Evolutionary conservation across 768 basidiomycete genomes (phyloP).

Genomic region (Russula vinacea): DNA sequence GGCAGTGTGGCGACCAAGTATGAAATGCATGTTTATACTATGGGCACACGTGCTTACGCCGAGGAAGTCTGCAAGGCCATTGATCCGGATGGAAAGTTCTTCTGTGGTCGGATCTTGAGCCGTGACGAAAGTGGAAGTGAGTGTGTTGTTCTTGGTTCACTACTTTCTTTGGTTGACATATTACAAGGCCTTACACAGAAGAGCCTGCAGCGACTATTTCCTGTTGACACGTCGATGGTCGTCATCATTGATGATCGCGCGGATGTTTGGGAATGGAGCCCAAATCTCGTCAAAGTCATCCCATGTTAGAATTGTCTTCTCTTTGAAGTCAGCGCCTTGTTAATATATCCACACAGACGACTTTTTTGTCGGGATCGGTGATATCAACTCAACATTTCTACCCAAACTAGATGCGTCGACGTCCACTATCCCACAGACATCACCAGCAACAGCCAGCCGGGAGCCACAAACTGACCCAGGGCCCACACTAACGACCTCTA

Average conservation of each 20-base stretch:
- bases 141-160: slow-evolving; percentile 34
- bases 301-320: slow-evolving; percentile 66
- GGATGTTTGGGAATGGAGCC: slow-evolving; percentile 98
- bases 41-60: slow-evolving; percentile 97
- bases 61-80: slow-evolving; percentile 92
- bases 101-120: slow-evolving; percentile 84
- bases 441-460: slow-evolving; percentile 7
- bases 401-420: slow-evolving; percentile 68
- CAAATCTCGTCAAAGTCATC: slow-evolving; percentile 93
- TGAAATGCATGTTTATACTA: slow-evolving; percentile 99
- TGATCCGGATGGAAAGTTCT: slow-evolving; percentile 82
- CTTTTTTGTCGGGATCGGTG: slow-evolving; percentile 96
- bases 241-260: slow-evolving; percentile 98
- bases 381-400: slow-evolving; percentile 94
- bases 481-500: slow-evolving; percentile 12
- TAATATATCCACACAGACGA: slow-evolving; percentile 60
- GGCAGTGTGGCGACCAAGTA: slow-evolving; percentile 68
- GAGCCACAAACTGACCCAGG: slow-evolving; percentile 4
- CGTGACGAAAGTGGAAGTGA: slow-evolving; percentile 96
- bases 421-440: slow-evolving; percentile 36
- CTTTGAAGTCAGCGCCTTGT: slow-evolving; percentile 10
- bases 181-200: slow-evolving; percentile 60
- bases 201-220: slow-evolving; percentile 87
- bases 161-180: slow-evolving; percentile 7
- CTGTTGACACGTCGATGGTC: slow-evolving; percentile 97